Conservation (phyloP, 1,139 yeast species). For the Kodamaea ohmeri region DNA sequence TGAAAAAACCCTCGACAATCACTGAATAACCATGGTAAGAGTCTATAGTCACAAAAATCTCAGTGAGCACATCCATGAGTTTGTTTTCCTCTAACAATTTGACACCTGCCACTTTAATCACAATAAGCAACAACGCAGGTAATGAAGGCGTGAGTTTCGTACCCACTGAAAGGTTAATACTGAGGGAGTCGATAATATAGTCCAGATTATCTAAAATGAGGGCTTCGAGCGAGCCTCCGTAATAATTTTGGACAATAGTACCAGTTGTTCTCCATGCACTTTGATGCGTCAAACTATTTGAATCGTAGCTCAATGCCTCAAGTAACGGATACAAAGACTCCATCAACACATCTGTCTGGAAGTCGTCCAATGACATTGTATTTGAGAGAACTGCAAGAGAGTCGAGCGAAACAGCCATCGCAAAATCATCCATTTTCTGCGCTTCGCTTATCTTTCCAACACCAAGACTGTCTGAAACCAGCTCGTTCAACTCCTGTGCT, state of each 20-base stretch:
- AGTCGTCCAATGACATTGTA: constrained; percentile 25
- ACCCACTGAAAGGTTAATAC: constrained; percentile 64
- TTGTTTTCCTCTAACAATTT: constrained; percentile 53
- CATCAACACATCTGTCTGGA: constrained; percentile 31
- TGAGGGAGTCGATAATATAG: constrained; percentile 73
- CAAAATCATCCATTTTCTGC: constrained; percentile 15
- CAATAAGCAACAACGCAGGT: constrained; percentile 64
- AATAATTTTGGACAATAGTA: constrained; percentile 51
- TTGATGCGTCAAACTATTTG: constrained; percentile 28
- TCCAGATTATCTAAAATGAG: constrained; percentile 71
- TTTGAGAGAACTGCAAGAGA: constrained; percentile 29
- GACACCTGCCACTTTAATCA: constrained; percentile 68
- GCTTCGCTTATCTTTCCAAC: neutral
- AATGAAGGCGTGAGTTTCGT: constrained; percentile 66
- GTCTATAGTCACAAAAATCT: constrained; percentile 76
- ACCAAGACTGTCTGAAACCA: constrained; percentile 13
- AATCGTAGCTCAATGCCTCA: constrained; percentile 34
- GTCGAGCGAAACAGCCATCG: constrained; percentile 33
- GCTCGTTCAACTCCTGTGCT: constrained; percentile 28
- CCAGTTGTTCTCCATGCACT: constrained; percentile 29
- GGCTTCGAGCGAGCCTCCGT: constrained; percentile 52
- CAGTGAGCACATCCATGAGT: constrained; percentile 67
- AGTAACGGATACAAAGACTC: constrained; percentile 34
- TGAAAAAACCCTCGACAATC: constrained; percentile 71
- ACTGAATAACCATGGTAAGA: constrained; percentile 77